Base-by-base conservation (phyloP, 768 basidiomycete genomes). In the Omphalotus guepiniiformis region DNA sequence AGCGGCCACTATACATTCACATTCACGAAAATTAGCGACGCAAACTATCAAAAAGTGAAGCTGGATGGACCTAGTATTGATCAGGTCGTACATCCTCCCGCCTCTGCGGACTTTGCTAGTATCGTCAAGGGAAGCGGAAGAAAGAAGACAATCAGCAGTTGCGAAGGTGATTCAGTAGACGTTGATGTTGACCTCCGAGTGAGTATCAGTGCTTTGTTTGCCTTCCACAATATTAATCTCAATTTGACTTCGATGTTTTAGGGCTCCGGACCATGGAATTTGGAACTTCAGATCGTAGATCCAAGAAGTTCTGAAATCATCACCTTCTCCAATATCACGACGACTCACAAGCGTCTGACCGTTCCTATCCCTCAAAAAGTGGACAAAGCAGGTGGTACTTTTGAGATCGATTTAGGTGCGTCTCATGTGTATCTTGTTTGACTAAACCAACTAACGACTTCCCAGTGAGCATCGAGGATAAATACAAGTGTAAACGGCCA, bases 261-360 rank as follows among this genome's bases (percentile, higher is more conserved):
- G 87, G 96, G 96, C 40, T 88, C 83, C 3, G 81, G 88, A 3
- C 95, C 96, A 2, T 95, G 94, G 88, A 88, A 80, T 56, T 60
- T 98, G 23, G 87, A 88, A 39, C 69, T 94, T 19, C 87, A 92
- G 56, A 70, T 92, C 11, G 85, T 89, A 30, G 87, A 88, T 4
- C 82, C 86, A 3, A 78, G 77, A 44, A 76, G 72, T 28, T 78
- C 85, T 1, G 82, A 88, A 51, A 74, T 70, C 9, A 51, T 88
- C 15, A 66, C 67, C 15, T 68, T 88, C 51, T 58, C 68, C 23
- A 76, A 74, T 18, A 82, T 93, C 40, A 69, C 76, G 36, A 70
- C 72, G 0, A 59, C 78, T 3, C 73, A 73, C 52, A 77, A 80
- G 49, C 78, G 69, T 0, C 58, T 92, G 37, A 68, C 76, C 34